Base-by-base conservation (phyloP, 371 early-diverging fungal genomes). In the Mortierella sp. region DNA sequence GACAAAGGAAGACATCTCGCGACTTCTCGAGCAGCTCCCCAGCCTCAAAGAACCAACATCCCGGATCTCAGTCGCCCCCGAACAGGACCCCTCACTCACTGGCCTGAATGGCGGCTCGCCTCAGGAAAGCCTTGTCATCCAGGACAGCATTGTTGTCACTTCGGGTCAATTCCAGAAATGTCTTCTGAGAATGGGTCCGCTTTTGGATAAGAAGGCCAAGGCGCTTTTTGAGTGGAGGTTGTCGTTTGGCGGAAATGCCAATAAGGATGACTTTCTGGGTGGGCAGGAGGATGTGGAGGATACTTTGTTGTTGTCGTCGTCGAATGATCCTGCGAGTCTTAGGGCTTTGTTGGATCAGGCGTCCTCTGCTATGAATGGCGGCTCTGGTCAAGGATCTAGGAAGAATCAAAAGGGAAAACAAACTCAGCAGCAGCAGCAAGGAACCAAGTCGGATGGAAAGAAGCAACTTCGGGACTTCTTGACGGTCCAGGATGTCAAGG, bases 101-200 rank as follows among this genome's bases (percentile, higher is more conserved):
- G 86, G 86, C 10, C 43, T 79, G 31, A 75, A 75, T 13, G 86
- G 86, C 0, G 82, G 82, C 13, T 40, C 73, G 0, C 82, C 82
- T 1, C 82, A 86, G 53, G 86, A 81, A 16, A 31, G 77, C 0
- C 54, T 79, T 46, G 48, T 82, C 5, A 48, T 86, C 21, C 86
- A 82, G 51, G 82, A 81, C n/a, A 76, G 72, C n/a, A 72, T 82
- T 9, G 77, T 86, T 1, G 74, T 82, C 55, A 86, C 86, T 4
- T 82, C 86, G 0, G 86, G 82, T 0, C 86, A 86, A 59, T 51
- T 82, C 13, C 86, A 86, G 43, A 86, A 82, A 69, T 86, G 82
- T 69, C 75, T 86, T 31, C 44, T 86, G 19, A 75, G 69, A 44
- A 86, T 82, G 82, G 82, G 79, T 0, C 82, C 86, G 3, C 75